phyloP scores from a whole-genome alignment of 2,329 filamentous ascomycete species.

The Calycina herbarum region DNA sequence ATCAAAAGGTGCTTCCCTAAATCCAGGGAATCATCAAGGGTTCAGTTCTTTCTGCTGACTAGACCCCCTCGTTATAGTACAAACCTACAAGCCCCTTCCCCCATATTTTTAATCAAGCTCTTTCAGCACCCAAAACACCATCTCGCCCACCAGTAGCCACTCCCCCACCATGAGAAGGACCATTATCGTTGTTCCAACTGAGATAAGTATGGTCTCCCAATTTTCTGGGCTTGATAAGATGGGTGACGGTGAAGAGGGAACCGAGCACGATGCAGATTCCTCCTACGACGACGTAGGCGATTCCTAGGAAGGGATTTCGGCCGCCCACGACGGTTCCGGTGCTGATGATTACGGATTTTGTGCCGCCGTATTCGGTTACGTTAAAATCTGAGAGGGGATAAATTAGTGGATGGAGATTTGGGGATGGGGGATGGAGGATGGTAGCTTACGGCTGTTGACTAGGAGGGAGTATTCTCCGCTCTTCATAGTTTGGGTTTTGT shows the following conservation, averaged over 20 bases:
- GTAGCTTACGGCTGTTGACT: slow-evolving; percentile 72
- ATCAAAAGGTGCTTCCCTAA: background rate
- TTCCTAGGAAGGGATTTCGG: slow-evolving; percentile 92
- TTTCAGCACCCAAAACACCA: slow-evolving; percentile 16
- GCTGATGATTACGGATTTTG: slow-evolving; percentile 85
- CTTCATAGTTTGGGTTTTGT: slow-evolving; percentile 68
- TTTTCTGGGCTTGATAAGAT: slow-evolving; percentile 94
- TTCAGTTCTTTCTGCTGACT: background rate
- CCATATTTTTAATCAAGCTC: background rate
- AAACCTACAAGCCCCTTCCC: background rate
- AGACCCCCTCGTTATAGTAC: background rate
- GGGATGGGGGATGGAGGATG: background rate
- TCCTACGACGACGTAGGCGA: slow-evolving; percentile 91
- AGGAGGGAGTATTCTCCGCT: slow-evolving; percentile 73
- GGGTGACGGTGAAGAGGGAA: slow-evolving; percentile 82
- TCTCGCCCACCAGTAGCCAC: slow-evolving; percentile 59
- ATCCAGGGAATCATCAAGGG: background rate
- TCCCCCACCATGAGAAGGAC: slow-evolving; percentile 42
- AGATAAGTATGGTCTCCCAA: slow-evolving; percentile 96
- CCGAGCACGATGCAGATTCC: slow-evolving; percentile 90
- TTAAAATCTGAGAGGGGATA: slow-evolving; percentile 66
- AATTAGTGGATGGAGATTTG: background rate
- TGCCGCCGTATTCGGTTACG: slow-evolving; percentile 76
- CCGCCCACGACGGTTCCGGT: slow-evolving; percentile 92
- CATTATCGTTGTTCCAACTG: slow-evolving; percentile 81